Conservation (phyloP, 176 grass and related monocot species). For the Melocanna baccifera region DNA sequence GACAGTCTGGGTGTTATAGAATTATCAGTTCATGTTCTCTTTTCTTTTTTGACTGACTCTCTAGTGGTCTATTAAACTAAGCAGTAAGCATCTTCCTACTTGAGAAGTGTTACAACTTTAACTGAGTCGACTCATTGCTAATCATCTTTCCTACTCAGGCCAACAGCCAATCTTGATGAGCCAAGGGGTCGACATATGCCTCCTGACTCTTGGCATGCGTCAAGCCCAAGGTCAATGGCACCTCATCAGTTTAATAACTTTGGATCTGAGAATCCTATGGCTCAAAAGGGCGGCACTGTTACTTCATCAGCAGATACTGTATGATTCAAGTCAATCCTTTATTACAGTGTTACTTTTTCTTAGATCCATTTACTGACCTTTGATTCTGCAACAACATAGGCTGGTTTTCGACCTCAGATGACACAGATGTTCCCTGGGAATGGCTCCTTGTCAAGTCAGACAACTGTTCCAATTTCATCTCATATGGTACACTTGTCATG, state of each 20-base stretch:
- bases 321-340: constrained; percentile 35
- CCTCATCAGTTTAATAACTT: constrained; percentile 67
- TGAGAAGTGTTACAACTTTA: neutral
- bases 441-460: constrained; percentile 57
- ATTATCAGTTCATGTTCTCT: constrained; percentile 8
- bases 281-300: constrained; percentile 41
- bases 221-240: constrained; percentile 65
- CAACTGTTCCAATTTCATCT: constrained; percentile 50
- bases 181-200: constrained; percentile 56
- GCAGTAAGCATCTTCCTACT: neutral
- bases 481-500: constrained; percentile 59
- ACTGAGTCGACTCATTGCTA: constrained; percentile 11
- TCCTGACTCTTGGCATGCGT: constrained; percentile 64
- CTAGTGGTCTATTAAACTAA: neutral
- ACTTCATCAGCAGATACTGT: constrained; percentile 70
- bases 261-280: constrained; percentile 54
- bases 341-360: constrained; percentile 15
- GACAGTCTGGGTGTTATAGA: neutral
- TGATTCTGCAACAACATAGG: constrained; percentile 34
- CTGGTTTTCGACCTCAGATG: constrained; percentile 47
- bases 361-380: constrained; percentile 31
- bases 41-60: neutral
- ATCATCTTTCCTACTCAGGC: constrained; percentile 39
- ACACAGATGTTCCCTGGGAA: constrained; percentile 47
- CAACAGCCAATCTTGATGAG: constrained; percentile 91